Conservation (phyloP, 1,284 basidiomycete species). For the Moesziomyces sp. region DNA sequence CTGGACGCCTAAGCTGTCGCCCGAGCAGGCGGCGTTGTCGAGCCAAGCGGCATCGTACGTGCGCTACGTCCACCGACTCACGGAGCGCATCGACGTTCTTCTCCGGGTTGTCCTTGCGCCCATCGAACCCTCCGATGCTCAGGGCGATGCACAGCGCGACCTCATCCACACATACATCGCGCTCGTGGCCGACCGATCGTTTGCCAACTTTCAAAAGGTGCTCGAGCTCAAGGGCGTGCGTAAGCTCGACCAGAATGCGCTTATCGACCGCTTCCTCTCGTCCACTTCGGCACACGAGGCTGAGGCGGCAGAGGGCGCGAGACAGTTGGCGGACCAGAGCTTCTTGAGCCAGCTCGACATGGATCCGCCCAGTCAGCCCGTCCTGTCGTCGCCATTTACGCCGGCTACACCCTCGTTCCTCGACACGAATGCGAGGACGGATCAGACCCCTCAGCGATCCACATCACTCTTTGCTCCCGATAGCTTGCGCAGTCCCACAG, state of each 20-base stretch:
- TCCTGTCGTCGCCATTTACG: conserved; percentile 39
- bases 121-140: conserved; percentile 8
- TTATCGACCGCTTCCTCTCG: conserved; percentile 89
- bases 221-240: conserved; percentile 86
- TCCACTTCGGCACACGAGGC: conserved; percentile 72
- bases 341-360: conserved; percentile 81
- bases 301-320: conserved; percentile 9
- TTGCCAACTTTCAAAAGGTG: conserved; percentile 80
- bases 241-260: conserved; percentile 83
- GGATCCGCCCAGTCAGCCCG: conserved; percentile 74
- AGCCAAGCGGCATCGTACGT: conserved; percentile 46
- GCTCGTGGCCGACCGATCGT: conserved; percentile 57
- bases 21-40: conserved; percentile 37
- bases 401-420: conserved; percentile 36
- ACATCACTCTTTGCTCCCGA: conserved; percentile 30
- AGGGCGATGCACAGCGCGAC: conserved; percentile 7
- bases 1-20: conserved; percentile 30
- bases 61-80: conserved; percentile 52
- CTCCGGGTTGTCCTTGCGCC: conserved; percentile 52
- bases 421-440: conserved; percentile 20
- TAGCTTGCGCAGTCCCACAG: conserved; percentile 9
- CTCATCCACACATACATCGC: conserved; percentile 57
- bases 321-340: conserved; percentile 36
- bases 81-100: conserved; percentile 50
- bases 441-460: conserved; percentile 21